Percentiles rank a stretch among this genome's conserved stretches.
Evolutionary conservation across 306 rosid species (phyloP).

Genomic region (Lablab purpureus): DNA sequence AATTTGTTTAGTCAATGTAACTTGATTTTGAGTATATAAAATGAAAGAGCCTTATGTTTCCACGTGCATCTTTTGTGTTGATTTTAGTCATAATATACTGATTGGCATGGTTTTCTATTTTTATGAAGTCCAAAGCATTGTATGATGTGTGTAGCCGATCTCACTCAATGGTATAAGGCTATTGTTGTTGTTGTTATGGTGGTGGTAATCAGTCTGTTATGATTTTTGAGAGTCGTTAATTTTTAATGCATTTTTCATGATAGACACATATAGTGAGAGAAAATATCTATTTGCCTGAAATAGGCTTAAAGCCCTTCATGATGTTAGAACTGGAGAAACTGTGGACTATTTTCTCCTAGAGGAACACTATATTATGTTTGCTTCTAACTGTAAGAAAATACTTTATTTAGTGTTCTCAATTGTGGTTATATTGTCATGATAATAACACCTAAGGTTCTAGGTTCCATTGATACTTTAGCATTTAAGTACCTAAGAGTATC

Average conservation of each 20-base stretch:
- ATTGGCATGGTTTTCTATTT: constrained; percentile 2
- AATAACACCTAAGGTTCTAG: neutral
- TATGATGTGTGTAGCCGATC: neutral
- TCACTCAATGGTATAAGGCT: neutral
- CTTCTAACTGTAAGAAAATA: constrained; percentile 18
- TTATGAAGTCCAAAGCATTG: neutral
- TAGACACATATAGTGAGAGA: neutral
- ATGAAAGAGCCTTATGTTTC: constrained; percentile 2
- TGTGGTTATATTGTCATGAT: constrained; percentile 3
- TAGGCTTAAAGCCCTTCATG: constrained; percentile 13
- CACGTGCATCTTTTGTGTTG: constrained; percentile 6
- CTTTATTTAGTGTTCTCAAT: constrained; percentile 1
- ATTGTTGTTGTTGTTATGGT: neutral
- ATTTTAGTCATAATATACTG: constrained; percentile 19
- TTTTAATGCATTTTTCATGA: constrained; percentile 21
- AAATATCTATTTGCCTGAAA: constrained; percentile 26
- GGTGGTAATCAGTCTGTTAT: neutral
- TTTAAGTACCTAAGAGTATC: neutral
- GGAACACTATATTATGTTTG: constrained; percentile 24
- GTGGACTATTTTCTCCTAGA: neutral
- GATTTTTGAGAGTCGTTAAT: constrained; percentile 15
- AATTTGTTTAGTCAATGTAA: constrained; percentile 29
- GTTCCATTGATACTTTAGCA: constrained; percentile 4
- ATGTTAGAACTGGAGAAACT: constrained; percentile 2
- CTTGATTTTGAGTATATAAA: constrained; percentile 16